These are phyloP conservation scores for Lipomyces oligophaga DNA, from an alignment of 805 yeast species.

Conservation along the genomic window DNA sequence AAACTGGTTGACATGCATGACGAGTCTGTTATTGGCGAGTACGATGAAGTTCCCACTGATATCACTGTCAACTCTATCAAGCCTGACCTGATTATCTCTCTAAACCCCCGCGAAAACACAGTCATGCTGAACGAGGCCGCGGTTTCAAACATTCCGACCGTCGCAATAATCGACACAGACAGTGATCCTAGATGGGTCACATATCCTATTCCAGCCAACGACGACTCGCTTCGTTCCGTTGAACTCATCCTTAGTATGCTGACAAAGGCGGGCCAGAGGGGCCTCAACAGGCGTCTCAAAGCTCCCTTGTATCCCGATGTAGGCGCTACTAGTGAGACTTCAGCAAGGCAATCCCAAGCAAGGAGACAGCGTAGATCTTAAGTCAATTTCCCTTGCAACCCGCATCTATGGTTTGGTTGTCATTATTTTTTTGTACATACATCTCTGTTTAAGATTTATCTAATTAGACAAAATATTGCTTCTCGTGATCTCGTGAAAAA, in stretches of 20 bases:
- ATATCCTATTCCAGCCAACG: constrained; percentile 95
- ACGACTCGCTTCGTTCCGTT: constrained; percentile 79
- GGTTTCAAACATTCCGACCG: constrained; percentile 79
- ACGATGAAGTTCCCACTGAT: constrained; percentile 49
- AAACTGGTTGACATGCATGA: constrained; percentile 76
- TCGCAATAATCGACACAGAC: constrained; percentile 91
- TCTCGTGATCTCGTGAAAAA: no score
- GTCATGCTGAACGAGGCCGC: constrained; percentile 78
- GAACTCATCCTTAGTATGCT: constrained; percentile 78
- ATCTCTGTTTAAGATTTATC: neutral
- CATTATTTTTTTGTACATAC: neutral
- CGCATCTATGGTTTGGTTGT: no score
- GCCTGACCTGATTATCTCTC: constrained; percentile 68
- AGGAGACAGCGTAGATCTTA: no score
- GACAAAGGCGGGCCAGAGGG: constrained; percentile 79
- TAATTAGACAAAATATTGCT: no score
- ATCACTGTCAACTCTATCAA: neutral
- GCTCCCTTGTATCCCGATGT: neutral
- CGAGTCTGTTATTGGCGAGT: constrained; percentile 1
- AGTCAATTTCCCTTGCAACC: no score
- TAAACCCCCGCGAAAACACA: constrained; percentile 85
- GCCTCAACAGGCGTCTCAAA: constrained; percentile 37
- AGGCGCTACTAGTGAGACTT: no score
- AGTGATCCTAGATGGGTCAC: constrained; percentile 85
- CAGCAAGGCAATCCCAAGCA: no score